Base-by-base conservation (phyloP, 345 rosid genomes). In the Hypericum androsaemum region DNA sequence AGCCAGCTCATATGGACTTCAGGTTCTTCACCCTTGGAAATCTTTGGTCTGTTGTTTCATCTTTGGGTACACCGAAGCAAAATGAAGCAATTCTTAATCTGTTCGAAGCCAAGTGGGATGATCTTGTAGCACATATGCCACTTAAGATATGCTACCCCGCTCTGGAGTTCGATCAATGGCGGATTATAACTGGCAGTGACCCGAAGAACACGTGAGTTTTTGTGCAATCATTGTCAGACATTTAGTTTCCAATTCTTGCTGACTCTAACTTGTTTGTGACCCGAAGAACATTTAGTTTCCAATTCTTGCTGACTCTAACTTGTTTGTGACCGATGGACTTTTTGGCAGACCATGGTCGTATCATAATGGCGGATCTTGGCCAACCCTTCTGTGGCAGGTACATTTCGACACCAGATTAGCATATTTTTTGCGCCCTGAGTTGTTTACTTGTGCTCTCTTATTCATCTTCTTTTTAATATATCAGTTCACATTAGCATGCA, bases 281-380 rank as follows among this genome's bases (percentile, higher is more conserved):
- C 98, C 98, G 12, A 92, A 92, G 69, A 92, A 92, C 12, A 6
- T 51, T 46, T 13, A 53, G 7, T 50, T 46, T 16, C n/a, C 7
- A 58, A n/a, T 37, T 47, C 41, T 50, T 6, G 5, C 53, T 2
- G 11, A 40, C 13, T 12, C 51, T 6, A 7, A 37, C 41, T 41
- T 53, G 15, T n/a, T 12, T 54, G 32, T 22, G 32, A 22, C 32
- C 58, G 46, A 42, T 56, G 62, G 47, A 65, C 51, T 35, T 51
- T 60, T 70, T 22, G 32, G 62, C 82, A 92, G 96, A 54, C 84
- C 96, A 56, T 92, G 98, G 98, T 92, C 98, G 12, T 92, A 92
- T 80, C 98, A 92, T 64, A 92, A 92, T 64, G 83, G 95, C 47
- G 98, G 96, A 64, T 88, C 98, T 28, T 87, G 98, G 98, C 98